These are phyloP conservation scores for Hyphopichia fennica DNA, from an alignment of 1,139 yeast species.

Conservation along the genomic window DNA sequence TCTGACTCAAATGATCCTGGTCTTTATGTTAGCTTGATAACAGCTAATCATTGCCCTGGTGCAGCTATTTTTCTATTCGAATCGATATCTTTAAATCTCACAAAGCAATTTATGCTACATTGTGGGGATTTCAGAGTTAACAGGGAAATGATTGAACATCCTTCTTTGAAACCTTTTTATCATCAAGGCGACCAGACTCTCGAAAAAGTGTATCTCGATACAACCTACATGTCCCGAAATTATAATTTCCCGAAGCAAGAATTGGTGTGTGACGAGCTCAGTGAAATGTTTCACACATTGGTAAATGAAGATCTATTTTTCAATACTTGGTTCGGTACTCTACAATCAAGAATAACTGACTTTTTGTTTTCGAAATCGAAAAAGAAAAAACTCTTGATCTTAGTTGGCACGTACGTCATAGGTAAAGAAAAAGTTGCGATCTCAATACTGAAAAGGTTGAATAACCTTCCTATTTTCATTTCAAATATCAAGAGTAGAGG, in stretches of 20 bases:
- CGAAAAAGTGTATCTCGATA: slow-evolving; percentile 75
- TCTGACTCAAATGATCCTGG: slow-evolving; percentile 30
- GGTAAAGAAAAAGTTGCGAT: slow-evolving; percentile 89
- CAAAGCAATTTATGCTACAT: slow-evolving; percentile 53
- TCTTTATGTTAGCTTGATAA: slow-evolving; percentile 61
- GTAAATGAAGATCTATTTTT: slow-evolving; percentile 27
- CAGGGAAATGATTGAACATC: slow-evolving; percentile 38
- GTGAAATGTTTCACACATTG: slow-evolving; percentile 50
- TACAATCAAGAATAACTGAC: slow-evolving; percentile 47
- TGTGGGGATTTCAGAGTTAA: slow-evolving; percentile 92
- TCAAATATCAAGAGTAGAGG: slow-evolving; percentile 54
- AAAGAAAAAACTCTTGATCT: slow-evolving; percentile 51
- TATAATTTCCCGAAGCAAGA: slow-evolving; percentile 79
- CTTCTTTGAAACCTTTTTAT: slow-evolving; percentile 28
- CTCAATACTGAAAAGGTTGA: slow-evolving; percentile 57
- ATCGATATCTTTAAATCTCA: slow-evolving; percentile 29
- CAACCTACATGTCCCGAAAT: slow-evolving; percentile 78
- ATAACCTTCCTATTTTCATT: slow-evolving; percentile 46
- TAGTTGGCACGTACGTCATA: slow-evolving; percentile 88
- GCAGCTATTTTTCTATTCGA: slow-evolving; percentile 79
- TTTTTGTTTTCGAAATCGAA: slow-evolving; percentile 18
- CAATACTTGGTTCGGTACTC: slow-evolving; percentile 38
- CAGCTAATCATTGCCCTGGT: slow-evolving; percentile 97
- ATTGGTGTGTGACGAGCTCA: slow-evolving; percentile 58
- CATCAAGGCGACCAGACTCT: slow-evolving; percentile 21